Conservation (phyloP, 805 yeast genomes). For the Nakazawaea populi region DNA sequence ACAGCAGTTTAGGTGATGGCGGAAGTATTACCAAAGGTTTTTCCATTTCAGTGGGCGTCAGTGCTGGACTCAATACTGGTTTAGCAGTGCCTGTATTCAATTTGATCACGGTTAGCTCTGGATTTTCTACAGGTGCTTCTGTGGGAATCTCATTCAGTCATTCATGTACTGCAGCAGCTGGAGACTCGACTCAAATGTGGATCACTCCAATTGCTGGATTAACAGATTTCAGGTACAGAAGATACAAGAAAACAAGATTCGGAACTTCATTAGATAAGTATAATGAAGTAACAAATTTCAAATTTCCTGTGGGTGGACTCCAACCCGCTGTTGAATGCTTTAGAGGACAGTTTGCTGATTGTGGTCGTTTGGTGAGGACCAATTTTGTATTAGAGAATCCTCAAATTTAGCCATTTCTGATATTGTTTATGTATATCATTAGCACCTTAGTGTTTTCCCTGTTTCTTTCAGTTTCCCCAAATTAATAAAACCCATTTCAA, state of each 20-base stretch:
- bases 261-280: background rate
- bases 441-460: no score
- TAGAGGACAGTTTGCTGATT: constrained; percentile 1
- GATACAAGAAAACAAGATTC: background rate
- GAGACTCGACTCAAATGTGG: constrained; percentile 10
- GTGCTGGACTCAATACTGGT: background rate
- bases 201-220: constrained; percentile 7
- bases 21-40: constrained; percentile 6
- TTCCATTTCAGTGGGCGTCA: constrained; percentile 1
- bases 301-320: constrained; percentile 6
- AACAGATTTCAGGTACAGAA: constrained; percentile 5
- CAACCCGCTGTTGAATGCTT: constrained; percentile 10
- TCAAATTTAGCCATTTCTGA: background rate
- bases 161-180: constrained; percentile 8
- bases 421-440: no score
- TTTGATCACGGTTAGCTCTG: background rate
- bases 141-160: constrained; percentile 6
- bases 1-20: constrained; percentile 8
- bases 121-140: background rate
- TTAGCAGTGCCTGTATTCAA: background rate
- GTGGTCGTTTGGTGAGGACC: background rate
- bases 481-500: no score
- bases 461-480: no score
- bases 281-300: background rate
- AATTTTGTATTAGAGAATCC: background rate